These are phyloP conservation scores for Epichloe aotearoae DNA, from an alignment of 2,329 filamentous ascomycete species.

Conservation along the genomic window DNA sequence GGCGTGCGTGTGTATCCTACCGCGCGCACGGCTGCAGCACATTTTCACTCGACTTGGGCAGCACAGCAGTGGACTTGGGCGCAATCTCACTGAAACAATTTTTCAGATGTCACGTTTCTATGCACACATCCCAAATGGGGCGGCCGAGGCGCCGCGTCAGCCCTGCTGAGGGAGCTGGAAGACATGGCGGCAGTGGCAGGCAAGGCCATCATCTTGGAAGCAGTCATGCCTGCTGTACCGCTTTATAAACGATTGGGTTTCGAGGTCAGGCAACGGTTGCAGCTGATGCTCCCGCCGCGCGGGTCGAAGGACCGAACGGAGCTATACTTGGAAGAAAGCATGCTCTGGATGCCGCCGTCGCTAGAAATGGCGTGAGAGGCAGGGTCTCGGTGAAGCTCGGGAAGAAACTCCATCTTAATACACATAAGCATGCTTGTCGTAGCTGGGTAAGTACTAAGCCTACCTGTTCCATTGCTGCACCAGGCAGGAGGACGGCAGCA, in stretches of 20 bases:
- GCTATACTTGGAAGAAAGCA: slow-evolving; percentile 21
- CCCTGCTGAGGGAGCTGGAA: slow-evolving; percentile 20
- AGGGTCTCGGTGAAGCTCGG: too few relatives aligned
- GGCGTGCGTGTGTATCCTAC: background rate
- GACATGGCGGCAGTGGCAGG: slow-evolving; percentile 18
- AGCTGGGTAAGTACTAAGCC: background rate
- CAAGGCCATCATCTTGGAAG: slow-evolving; percentile 24
- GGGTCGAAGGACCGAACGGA: slow-evolving; percentile 16
- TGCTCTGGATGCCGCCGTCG: slow-evolving; percentile 16
- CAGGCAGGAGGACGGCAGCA: too few relatives aligned
- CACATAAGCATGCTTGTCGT: background rate
- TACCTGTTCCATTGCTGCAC: too few relatives aligned
- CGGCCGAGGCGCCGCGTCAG: slow-evolving; percentile 22
- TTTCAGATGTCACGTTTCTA: slow-evolving; percentile 23
- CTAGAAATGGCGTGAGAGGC: background rate
- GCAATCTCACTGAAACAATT: background rate
- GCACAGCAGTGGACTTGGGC: background rate
- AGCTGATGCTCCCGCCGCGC: slow-evolving; percentile 21
- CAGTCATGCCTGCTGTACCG: slow-evolving; percentile 23
- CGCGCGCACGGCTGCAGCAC: background rate
- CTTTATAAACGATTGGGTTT: slow-evolving; percentile 28
- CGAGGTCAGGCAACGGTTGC: slow-evolving; percentile 15
- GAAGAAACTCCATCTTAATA: too few relatives aligned
- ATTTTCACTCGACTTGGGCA: background rate
- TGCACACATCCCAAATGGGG: slow-evolving; percentile 23